Evolutionary conservation across 1,284 basidiomycete genomes (phyloP).

Genomic region (Naganishia sp.): DNA sequence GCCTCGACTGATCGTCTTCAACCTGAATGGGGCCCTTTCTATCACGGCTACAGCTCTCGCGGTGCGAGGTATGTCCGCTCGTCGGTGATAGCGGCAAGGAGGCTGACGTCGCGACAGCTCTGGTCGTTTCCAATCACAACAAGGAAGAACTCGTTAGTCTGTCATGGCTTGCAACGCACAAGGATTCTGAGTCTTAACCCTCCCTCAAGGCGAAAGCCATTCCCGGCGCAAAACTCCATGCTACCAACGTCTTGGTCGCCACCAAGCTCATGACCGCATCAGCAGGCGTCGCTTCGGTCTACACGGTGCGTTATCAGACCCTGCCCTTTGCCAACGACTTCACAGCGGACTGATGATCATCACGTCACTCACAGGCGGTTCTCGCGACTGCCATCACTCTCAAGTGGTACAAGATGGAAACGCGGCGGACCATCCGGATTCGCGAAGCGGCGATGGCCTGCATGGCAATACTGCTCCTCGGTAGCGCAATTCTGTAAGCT

Average conservation of each 20-base stretch:
- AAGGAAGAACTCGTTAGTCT: conserved; percentile 24
- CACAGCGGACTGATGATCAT: neutral
- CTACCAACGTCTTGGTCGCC: conserved; percentile 22
- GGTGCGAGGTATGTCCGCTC: conserved; percentile 19
- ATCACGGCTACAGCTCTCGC: conserved; percentile 25
- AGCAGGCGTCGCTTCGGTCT: conserved; percentile 22
- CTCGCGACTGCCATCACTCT: conserved; percentile 20
- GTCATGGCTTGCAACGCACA: neutral
- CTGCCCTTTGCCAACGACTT: neutral
- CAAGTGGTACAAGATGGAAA: conserved; percentile 28
- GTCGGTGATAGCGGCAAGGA: neutral
- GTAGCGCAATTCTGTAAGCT: conserved; percentile 23
- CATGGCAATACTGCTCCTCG: conserved; percentile 21
- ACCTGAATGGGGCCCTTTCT: conserved; percentile 25
- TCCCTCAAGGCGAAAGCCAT: conserved; percentile 8
- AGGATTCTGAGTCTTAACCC: neutral
- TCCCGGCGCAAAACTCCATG: conserved; percentile 23
- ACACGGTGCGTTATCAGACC: conserved; percentile 16
- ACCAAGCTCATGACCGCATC: conserved; percentile 15
- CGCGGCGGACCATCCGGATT: conserved; percentile 25
- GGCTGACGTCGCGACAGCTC: neutral
- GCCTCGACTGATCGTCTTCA: conserved; percentile 30
- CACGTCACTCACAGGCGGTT: neutral
- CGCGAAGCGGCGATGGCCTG: conserved; percentile 20
- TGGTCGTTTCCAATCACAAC: conserved; percentile 24